A percentile compares a stretch with the other conserved stretches of the same genome.
These are phyloP conservation scores for Coffea humblotiana DNA, from an alignment of 305 asterid species.

Conservation along the genomic window DNA sequence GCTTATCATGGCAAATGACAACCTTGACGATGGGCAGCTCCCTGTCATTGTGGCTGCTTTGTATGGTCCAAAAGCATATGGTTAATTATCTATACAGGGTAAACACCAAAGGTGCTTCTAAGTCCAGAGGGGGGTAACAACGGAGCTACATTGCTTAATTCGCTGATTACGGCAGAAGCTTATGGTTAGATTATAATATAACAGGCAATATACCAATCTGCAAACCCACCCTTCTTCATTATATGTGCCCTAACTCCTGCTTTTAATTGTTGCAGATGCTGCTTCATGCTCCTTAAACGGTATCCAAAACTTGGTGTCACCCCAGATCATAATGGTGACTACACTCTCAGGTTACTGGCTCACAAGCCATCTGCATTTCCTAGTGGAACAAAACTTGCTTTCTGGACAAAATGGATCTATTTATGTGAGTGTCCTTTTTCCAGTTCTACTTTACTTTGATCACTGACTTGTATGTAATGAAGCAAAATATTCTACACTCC, in stretches of 20 bases:
- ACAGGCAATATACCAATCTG: neutral
- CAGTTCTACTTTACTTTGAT: neutral
- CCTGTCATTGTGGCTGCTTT: constrained; percentile 41
- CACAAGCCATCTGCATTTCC: constrained; percentile 44
- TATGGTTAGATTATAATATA: constrained; percentile 23
- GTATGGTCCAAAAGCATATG: constrained; percentile 36
- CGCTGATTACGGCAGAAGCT: constrained; percentile 39
- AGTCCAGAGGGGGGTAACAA: constrained; percentile 28
- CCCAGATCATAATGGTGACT: constrained; percentile 31
- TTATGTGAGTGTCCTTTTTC: constrained; percentile 24
- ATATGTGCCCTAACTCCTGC: neutral
- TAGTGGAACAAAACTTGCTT: constrained; percentile 27
- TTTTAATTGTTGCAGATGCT: constrained; percentile 23
- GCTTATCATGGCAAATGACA: constrained; percentile 24
- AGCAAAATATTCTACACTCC: neutral
- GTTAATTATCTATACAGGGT: constrained; percentile 27
- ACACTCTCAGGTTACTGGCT: constrained; percentile 34
- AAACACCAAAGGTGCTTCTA: constrained; percentile 16
- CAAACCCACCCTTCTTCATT: neutral
- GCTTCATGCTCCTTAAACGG: constrained; percentile 28
- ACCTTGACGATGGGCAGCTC: constrained; percentile 40
- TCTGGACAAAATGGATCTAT: constrained; percentile 38
- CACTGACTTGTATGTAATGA: neutral
- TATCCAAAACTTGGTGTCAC: constrained; percentile 35
- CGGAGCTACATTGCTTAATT: constrained; percentile 34